A percentile compares a stretch with the other conserved stretches of the same genome.
Evolutionary conservation across 1,284 basidiomycete species (phyloP).

Genomic region (Cryptococcus jaspeensis): DNA sequence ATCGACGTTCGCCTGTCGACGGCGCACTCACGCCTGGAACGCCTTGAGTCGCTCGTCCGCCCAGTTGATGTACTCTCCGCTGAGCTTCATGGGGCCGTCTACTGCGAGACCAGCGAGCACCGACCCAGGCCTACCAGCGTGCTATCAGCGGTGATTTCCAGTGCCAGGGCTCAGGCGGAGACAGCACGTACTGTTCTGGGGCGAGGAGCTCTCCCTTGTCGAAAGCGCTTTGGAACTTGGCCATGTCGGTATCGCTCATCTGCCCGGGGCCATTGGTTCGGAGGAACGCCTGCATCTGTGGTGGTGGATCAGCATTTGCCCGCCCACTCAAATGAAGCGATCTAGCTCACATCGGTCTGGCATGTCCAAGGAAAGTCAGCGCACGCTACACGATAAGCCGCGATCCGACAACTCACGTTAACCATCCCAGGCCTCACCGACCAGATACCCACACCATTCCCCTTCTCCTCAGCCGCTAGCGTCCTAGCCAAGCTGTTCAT

Average conservation of each 20-base stretch:
- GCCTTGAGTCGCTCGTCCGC: conserved; percentile 40
- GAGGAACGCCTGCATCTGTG: conserved; percentile 51
- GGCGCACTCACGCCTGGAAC: neutral
- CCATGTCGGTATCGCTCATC: conserved; percentile 50
- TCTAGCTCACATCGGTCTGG: conserved; percentile 19
- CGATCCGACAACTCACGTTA: conserved; percentile 34
- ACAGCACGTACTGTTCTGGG: conserved; percentile 45
- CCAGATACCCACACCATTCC: conserved; percentile 48
- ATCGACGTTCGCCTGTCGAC: neutral
- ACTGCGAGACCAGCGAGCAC: conserved; percentile 55
- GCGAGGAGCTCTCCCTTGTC: conserved; percentile 52
- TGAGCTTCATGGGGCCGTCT: conserved; percentile 38
- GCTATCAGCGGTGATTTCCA: neutral
- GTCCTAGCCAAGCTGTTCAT: conserved; percentile 56
- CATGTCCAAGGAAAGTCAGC: neutral
- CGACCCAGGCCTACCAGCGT: conserved; percentile 46
- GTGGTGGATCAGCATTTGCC: neutral
- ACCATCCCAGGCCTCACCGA: conserved; percentile 57
- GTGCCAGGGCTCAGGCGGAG: neutral
- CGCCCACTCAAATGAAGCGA: neutral
- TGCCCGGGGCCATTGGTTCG: conserved; percentile 37
- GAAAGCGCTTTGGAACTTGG: conserved; percentile 53
- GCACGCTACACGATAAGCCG: neutral
- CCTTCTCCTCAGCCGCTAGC: conserved; percentile 55
- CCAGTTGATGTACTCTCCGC: conserved; percentile 57